Evolutionary conservation across 2,329 filamentous ascomycete genomes (phyloP).

Genomic region (Aspergillus ustus): DNA sequence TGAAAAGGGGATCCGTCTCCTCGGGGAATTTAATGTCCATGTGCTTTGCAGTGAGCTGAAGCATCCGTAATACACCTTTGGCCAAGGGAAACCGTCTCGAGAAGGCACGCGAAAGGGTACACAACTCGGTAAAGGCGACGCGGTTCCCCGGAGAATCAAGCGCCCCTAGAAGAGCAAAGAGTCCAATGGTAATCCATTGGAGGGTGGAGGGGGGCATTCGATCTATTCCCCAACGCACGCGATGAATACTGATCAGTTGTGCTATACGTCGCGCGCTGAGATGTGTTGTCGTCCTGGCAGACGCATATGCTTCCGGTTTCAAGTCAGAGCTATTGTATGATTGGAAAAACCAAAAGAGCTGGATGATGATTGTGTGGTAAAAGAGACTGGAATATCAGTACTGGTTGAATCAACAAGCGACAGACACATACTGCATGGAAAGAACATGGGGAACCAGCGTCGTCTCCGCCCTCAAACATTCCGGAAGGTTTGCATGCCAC

Average conservation of each 20-base stretch:
- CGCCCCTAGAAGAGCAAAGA: conserved; percentile 34
- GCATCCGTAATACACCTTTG: conserved; percentile 33
- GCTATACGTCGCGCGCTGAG: conserved; percentile 29
- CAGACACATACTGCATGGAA: conserved; percentile 31
- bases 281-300: conserved; percentile 26
- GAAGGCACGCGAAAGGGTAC: conserved; percentile 29
- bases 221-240: conserved; percentile 35
- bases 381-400: conserved; percentile 24
- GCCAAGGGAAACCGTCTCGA: conserved; percentile 32
- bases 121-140: conserved; percentile 33
- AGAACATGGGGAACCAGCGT: conserved; percentile 31
- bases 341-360: conserved; percentile 34
- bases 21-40: conserved; percentile 28
- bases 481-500: conserved; percentile 32
- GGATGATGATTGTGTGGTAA: conserved; percentile 34
- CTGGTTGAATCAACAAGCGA: no score
- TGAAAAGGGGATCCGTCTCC: conserved; percentile 30
- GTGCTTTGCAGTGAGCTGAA: conserved; percentile 32
- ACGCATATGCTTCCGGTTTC: conserved; percentile 9
- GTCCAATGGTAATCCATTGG: conserved; percentile 32
- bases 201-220: conserved; percentile 31
- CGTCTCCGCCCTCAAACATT: conserved; percentile 29
- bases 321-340: conserved; percentile 11
- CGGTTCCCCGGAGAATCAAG: conserved; percentile 28
- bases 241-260: conserved; percentile 30